These are phyloP conservation scores for Ophiostoma sp. DNA, from an alignment of 2,329 filamentous ascomycete genomes.

Conservation along the genomic window DNA sequence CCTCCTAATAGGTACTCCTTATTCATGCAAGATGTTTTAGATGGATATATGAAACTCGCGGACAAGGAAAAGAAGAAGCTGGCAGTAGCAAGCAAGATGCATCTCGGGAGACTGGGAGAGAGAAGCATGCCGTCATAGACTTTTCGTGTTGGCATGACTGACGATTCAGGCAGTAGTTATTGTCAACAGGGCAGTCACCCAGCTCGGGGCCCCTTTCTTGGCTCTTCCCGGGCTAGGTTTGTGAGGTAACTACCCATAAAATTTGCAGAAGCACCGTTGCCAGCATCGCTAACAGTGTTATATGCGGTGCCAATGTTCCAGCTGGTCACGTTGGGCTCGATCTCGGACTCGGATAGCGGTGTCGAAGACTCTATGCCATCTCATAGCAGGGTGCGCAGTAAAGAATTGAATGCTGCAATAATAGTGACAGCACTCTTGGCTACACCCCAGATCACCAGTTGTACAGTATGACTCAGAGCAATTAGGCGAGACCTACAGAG, in stretches of 20 bases:
- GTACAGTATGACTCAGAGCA: neutral
- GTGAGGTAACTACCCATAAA: neutral
- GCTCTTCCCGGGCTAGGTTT: neutral
- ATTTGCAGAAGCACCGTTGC: neutral
- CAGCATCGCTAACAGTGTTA: neutral
- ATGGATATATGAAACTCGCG: no score
- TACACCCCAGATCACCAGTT: neutral
- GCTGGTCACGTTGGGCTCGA: neutral
- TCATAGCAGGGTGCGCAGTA: neutral
- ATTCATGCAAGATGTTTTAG: no score
- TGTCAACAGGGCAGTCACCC: constrained; percentile 5
- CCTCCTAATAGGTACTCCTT: no score
- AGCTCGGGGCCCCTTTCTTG: neutral
- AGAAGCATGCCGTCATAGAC: no score
- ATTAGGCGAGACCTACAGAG: neutral
- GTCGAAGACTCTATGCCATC: neutral
- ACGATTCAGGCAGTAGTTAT: neutral
- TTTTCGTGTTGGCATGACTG: no score
- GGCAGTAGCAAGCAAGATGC: no score
- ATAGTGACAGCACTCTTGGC: neutral
- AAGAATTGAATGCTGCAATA: neutral
- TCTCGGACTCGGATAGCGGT: neutral
- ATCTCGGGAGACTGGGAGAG: no score
- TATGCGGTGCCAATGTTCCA: neutral
- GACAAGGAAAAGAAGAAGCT: no score